Conservation (phyloP, 1,139 yeast genomes). For the Hansenula lynferdii region DNA sequence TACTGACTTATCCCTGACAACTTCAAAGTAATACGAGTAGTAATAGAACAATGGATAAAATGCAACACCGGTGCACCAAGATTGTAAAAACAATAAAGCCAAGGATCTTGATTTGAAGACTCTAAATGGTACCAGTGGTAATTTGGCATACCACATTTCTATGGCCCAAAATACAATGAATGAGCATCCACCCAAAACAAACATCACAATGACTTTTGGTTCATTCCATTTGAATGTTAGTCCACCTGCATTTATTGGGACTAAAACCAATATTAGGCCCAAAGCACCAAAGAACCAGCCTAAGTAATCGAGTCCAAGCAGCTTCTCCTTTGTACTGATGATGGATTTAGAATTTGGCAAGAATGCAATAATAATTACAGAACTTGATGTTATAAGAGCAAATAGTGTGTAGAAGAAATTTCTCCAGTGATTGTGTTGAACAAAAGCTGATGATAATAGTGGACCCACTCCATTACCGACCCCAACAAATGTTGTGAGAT, state of each 20-base stretch:
- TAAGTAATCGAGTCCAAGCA: constrained; percentile 39
- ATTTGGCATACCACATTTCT: constrained; percentile 42
- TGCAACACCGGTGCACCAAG: constrained; percentile 42
- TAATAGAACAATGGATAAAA: constrained; percentile 41
- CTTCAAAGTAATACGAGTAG: constrained; percentile 44
- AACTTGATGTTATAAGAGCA: constrained; percentile 32
- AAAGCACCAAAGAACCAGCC: constrained; percentile 41
- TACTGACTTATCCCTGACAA: constrained; percentile 35
- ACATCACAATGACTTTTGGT: constrained; percentile 38
- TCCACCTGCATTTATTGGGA: constrained; percentile 50
- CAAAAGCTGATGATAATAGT: constrained; percentile 46
- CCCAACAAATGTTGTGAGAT: constrained; percentile 40
- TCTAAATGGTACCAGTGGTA: constrained; percentile 49
- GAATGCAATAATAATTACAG: constrained; percentile 7
- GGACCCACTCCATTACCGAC: constrained; percentile 53
- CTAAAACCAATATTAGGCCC: constrained; percentile 36
- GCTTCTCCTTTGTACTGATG: constrained; percentile 25
- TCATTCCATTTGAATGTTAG: constrained; percentile 43
- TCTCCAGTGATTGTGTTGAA: constrained; percentile 39
- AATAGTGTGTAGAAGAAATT: constrained; percentile 40
- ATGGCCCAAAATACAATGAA: constrained; percentile 35
- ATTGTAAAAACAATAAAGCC: constrained; percentile 35
- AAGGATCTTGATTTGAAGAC: constrained; percentile 36
- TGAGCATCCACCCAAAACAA: constrained; percentile 38
- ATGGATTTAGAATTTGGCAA: constrained; percentile 5